Base-by-base conservation (phyloP, 108 stramenopile genomes). In the Cylindrotheca closterium region DNA sequence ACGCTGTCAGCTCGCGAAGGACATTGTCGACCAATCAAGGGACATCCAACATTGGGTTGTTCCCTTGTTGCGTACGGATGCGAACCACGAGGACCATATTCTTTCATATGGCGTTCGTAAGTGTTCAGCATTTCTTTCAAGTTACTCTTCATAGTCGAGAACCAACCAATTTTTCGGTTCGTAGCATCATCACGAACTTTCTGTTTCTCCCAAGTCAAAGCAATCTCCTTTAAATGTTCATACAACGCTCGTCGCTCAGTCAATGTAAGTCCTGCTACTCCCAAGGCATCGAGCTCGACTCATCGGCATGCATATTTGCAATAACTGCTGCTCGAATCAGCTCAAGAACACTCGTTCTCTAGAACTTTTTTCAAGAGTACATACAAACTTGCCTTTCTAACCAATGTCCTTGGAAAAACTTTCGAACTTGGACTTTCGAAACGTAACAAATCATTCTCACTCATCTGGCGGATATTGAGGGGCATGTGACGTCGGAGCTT, bases 221-320 rank as follows among this genome's bases (percentile, higher is more conserved):
- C 67, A 21, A 69, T 19, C 3, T 47, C 26, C 26, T 33, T 49
- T 58, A 79, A 51, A 30, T 79, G 79, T 15, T 58, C 28, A 56
- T 79, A 55, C 45, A 79, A 21, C n/a, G 79, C 73, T 30, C 79
- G 55, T 12, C 79, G 73, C 53, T 79, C 79, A 10, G 79, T 79
- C 46, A 79, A 54, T n/a, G 79, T 79, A 53, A 79, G 37, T 5
- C 74, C 74, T 4, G 74, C 63, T 3, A 72, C 66, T 23, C 71
- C 19, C 51, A 75, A 5, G 50, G 61, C 67, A 45, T 79, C 79
- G 15, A 80, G 58, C 55, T 76, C 2, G 72, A 28, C 2, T 74
- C 70, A 68, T 75, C 70, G 71, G 71, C 58, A 15, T 15, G 28
- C 3, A 42, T 7, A 54, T 76, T 76, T 7, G 71, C 71, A 2